phyloP scores from a whole-genome alignment of 257 asterid species.

The Striga asiatica region DNA sequence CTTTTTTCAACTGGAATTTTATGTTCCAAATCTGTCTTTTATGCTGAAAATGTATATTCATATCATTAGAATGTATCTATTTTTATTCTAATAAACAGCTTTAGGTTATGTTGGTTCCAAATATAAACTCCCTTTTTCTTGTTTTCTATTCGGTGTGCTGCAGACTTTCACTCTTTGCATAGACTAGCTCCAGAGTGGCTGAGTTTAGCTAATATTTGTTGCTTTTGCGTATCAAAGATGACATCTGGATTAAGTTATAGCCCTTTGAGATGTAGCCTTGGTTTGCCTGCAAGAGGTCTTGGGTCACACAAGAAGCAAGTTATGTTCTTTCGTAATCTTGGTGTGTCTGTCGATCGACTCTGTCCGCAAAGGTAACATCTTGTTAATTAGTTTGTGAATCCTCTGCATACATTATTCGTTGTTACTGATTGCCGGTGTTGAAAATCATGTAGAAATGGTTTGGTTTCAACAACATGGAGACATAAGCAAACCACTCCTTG shows the following conservation, averaged over 20 bases:
- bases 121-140: neutral
- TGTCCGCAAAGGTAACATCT: constrained; percentile 28
- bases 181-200: constrained; percentile 14
- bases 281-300: constrained; percentile 31
- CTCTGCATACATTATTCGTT: neutral
- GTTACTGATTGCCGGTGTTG: constrained; percentile 12
- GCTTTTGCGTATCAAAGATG: constrained; percentile 24
- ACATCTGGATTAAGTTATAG: constrained; percentile 57
- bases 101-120: no score
- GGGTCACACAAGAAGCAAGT: constrained; percentile 31
- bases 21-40: neutral
- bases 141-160: constrained; percentile 1
- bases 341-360: constrained; percentile 26
- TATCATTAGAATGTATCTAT: no score
- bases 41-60: no score
- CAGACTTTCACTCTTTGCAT: constrained; percentile 18
- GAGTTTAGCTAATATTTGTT: constrained; percentile 15
- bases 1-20: neutral
- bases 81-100: no score
- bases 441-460: constrained; percentile 27
- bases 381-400: neutral
- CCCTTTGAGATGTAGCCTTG: constrained; percentile 43
- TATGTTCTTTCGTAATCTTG: constrained; percentile 17
- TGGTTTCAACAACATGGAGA: constrained; percentile 34
- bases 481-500: constrained; percentile 22